phyloP scores from a whole-genome alignment of 306 rosid species.

The Erythrophleum fordii region DNA sequence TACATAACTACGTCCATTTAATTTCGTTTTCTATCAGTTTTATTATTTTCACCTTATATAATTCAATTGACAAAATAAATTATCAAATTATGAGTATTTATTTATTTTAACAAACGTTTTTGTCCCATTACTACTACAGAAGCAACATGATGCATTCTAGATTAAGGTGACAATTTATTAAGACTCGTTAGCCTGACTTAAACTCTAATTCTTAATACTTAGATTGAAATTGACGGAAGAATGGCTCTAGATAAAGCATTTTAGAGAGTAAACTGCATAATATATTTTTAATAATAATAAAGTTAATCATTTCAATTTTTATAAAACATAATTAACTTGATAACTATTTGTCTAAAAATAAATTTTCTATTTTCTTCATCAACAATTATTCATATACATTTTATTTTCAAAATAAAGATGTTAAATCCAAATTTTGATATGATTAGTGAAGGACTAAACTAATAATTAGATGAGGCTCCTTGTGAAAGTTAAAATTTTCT shows the following conservation, averaged over 20 bases:
- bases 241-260: not conserved
- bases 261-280: not conserved
- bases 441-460: not conserved
- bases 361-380: not conserved
- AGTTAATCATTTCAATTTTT: not conserved
- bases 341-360: not conserved
- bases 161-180: not conserved
- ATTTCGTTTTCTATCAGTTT: too few relatives aligned
- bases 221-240: not conserved
- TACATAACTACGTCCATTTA: too few relatives aligned
- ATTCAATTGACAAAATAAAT: too few relatives aligned
- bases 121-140: not conserved
- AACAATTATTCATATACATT: not conserved
- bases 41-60: too few relatives aligned
- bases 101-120: too few relatives aligned
- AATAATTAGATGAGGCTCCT: too few relatives aligned
- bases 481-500: not conserved
- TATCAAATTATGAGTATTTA: too few relatives aligned
- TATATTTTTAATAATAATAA: not conserved
- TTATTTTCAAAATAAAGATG: not conserved
- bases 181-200: not conserved
- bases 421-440: not conserved
- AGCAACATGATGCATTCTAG: not conserved
- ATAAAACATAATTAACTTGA: not conserved
- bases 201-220: not conserved